Evolutionary conservation across 306 rosid species (phyloP).

Genomic region (Ormosia emarginata): DNA sequence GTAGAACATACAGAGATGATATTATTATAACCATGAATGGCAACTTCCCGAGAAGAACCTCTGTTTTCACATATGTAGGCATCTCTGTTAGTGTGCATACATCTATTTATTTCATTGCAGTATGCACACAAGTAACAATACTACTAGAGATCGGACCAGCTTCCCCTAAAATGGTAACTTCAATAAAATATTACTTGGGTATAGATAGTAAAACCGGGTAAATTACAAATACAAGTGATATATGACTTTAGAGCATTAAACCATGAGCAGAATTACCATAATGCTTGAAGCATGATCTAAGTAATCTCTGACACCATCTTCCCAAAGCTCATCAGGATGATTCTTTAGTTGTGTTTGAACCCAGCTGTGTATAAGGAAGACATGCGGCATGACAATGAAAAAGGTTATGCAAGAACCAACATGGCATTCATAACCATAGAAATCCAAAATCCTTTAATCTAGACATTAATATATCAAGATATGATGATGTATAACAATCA

Average conservation of each 20-base stretch:
- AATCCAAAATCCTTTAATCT: conserved; percentile 8
- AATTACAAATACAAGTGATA: conserved; percentile 5
- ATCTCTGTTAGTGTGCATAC: not conserved
- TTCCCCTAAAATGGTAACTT: not conserved
- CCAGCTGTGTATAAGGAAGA: conserved; percentile 67
- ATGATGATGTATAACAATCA: not conserved
- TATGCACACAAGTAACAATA: not conserved
- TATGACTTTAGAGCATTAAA: not conserved
- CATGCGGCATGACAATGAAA: conserved; percentile 13
- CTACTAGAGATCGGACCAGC: not conserved
- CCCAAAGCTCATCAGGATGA: conserved; percentile 99
- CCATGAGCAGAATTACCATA: conserved; percentile 52
- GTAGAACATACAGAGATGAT: not conserved
- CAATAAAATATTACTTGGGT: not conserved
- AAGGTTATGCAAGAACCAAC: not conserved
- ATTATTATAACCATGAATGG: not conserved
- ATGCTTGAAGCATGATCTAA: conserved; percentile 76
- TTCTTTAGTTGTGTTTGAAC: conserved; percentile 80
- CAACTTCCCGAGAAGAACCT: not conserved
- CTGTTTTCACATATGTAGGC: conserved; percentile 2
- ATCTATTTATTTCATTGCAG: not conserved
- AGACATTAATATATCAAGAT: conserved; percentile 4
- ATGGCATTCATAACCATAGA: not conserved
- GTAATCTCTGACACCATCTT: conserved; percentile 89
- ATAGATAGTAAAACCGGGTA: not conserved